Base-by-base conservation (phyloP, 2,329 filamentous ascomycete genomes). In the Sporothrix inflata region DNA sequence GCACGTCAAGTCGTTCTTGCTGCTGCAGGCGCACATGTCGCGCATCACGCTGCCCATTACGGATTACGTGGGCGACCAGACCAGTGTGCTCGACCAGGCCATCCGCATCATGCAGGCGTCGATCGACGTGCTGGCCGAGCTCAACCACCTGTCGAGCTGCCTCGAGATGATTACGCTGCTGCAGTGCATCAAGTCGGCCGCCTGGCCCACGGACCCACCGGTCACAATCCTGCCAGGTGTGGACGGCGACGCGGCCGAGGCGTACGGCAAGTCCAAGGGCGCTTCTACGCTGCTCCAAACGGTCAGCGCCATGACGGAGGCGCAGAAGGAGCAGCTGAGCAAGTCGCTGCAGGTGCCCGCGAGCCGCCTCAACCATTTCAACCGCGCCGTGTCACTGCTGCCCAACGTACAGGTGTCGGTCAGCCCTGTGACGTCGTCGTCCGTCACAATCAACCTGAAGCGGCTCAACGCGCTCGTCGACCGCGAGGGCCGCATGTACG, bases 101-200 rank as follows among this genome's bases (percentile, higher is more conserved):
- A 96, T 99, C 73, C 96, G 96, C 88, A 96, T 99, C 80, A 91
- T 98, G 45, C 96, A 99, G 81, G 97, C 96, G 0, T 92, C 91
- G 6, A 95, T 99, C 77, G 97, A 99, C 79, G 92, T 98, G 11
- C 87, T 98, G 73, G 93, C 95, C 0, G 97, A 99, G 80, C 82
- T 97, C n/a, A 93, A 93, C 12, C 90, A 92, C 78, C 83, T 94
- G 5, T 91, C 91, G 24, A 94, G 91, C 72, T 94, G 91, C 75
- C 85, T 91, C 60, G 88, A 90, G 82, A 94, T 98, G 90, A 92
- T 98, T 74, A 89, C 86, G 19, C 85, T 99, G 0, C 87, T 99
- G 38, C 94, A 98, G 81, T 94, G 91, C 79, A 91, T 99, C 84
- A 99, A 99, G 82, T 93, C 90, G 49, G 96, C 93, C 2, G 89